Conservation (phyloP, 371 early-diverging fungal species). For the Mucor irregularis region DNA sequence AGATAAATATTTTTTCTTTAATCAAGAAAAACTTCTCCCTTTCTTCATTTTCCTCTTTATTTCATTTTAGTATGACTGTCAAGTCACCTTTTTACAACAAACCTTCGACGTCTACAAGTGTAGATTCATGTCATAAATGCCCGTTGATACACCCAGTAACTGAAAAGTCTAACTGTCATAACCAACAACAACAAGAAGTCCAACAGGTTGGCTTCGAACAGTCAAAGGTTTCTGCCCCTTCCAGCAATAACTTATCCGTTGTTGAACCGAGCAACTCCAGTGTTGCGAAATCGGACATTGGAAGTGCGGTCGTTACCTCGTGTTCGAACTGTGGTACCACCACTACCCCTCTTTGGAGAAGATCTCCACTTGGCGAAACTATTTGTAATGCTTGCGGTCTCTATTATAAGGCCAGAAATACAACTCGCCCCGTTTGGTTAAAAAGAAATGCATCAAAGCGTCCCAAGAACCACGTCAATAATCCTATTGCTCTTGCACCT, state of each 20-base stretch:
- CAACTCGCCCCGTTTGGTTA: slow-evolving; percentile 79
- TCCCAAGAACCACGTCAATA: slow-evolving; percentile 3
- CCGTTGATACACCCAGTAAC: slow-evolving; percentile 34
- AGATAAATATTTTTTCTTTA: background rate
- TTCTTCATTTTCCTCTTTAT: slow-evolving; percentile 1
- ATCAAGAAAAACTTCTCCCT: background rate
- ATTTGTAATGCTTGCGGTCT: slow-evolving; percentile 95
- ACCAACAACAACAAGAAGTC: slow-evolving; percentile 33
- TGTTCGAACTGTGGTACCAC: slow-evolving; percentile 91
- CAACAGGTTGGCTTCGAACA: slow-evolving; percentile 49
- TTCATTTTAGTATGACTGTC: slow-evolving; percentile 39
- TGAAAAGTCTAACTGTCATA: slow-evolving; percentile 12
- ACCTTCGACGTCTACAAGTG: slow-evolving; percentile 54
- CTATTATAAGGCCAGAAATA: slow-evolving; percentile 81
- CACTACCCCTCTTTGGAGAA: slow-evolving; percentile 92
- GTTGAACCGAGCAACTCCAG: slow-evolving; percentile 60
- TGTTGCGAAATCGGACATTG: slow-evolving; percentile 58
- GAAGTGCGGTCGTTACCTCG: slow-evolving; percentile 50
- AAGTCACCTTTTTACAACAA: slow-evolving; percentile 56
- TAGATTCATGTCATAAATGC: slow-evolving; percentile 55
- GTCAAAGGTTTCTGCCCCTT: slow-evolving; percentile 35
- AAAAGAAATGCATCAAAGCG: slow-evolving; percentile 58
- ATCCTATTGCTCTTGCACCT: slow-evolving; percentile 22
- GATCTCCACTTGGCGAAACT: slow-evolving; percentile 77
- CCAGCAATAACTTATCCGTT: slow-evolving; percentile 43